phyloP scores from a whole-genome alignment of 352 stramenopile species.

The Phytophthora megakarya region DNA sequence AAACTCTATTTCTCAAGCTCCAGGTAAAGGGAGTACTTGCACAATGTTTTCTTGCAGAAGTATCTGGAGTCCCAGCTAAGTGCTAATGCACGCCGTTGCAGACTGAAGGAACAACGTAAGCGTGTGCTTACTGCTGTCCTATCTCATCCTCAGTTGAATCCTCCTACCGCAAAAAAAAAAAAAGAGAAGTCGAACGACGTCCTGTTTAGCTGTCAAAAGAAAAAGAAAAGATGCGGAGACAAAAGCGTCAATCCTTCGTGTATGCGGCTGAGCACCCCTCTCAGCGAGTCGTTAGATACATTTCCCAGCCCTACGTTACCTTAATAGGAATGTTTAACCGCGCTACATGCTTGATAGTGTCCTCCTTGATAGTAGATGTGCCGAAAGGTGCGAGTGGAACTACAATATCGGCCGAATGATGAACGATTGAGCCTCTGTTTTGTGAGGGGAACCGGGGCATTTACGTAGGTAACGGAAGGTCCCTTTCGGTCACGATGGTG shows the following conservation, averaged over 20 bases:
- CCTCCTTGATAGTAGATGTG: too few relatives aligned
- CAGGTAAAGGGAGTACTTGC: neutral
- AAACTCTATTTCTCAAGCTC: neutral
- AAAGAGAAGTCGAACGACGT: neutral
- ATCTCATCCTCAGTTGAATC: neutral
- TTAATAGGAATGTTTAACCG: neutral
- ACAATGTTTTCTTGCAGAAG: neutral
- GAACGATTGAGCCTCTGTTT: too few relatives aligned
- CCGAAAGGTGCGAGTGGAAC: too few relatives aligned
- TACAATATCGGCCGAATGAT: too few relatives aligned
- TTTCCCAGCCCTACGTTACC: neutral
- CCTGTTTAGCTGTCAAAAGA: slow-evolving; percentile 1
- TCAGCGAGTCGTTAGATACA: neutral
- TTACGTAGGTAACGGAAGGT: neutral
- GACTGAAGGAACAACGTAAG: neutral
- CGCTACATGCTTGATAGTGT: too few relatives aligned
- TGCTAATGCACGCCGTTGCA: neutral
- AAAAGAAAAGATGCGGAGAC: neutral
- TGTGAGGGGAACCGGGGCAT: neutral
- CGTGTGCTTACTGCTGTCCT: neutral
- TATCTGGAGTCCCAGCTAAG: neutral
- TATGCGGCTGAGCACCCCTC: neutral
- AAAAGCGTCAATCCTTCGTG: neutral
- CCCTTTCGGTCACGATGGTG: neutral
- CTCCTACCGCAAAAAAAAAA: neutral